A percentile compares a stretch with the other conserved stretches of the same genome.
Evolutionary conservation across 2,329 filamentous ascomycete species (phyloP).

Genomic region (Aureobasidium lini): DNA sequence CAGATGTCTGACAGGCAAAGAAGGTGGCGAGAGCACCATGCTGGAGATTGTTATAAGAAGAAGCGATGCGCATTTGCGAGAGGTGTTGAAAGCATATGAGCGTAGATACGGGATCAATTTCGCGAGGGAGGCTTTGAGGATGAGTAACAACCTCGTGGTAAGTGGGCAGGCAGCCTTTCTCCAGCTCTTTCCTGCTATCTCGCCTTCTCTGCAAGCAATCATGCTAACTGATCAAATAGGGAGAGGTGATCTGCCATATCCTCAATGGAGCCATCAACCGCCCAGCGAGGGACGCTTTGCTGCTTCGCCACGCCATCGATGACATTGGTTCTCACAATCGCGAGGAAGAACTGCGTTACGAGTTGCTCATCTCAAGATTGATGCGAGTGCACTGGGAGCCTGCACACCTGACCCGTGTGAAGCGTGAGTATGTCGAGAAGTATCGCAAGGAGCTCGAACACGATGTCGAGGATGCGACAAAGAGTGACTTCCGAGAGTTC

Average conservation of each 20-base stretch:
- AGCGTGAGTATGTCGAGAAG: conserved; percentile 69
- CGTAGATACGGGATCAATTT: conserved; percentile 69
- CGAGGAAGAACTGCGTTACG: conserved; percentile 56
- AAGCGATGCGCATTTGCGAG: conserved; percentile 73
- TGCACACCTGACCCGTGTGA: conserved; percentile 69
- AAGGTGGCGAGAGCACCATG: conserved; percentile 83
- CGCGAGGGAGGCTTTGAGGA: conserved; percentile 75
- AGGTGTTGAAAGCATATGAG: conserved; percentile 73
- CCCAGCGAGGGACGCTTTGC: conserved; percentile 82
- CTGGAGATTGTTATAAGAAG: conserved; percentile 73
- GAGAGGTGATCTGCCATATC: conserved; percentile 88
- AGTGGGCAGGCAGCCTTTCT: conserved; percentile 33
- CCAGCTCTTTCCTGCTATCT: background rate
- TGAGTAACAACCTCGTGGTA: conserved; percentile 88
- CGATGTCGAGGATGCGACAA: conserved; percentile 69
- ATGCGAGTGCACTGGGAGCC: conserved; percentile 92
- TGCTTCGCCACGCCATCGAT: conserved; percentile 78
- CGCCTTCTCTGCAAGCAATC: background rate
- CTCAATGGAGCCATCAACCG: conserved; percentile 96
- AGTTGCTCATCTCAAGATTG: conserved; percentile 79
- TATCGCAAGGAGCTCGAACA: conserved; percentile 69
- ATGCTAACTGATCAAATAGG: conserved; percentile 44
- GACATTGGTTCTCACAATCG: conserved; percentile 39
- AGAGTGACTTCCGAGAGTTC: conserved; percentile 51
- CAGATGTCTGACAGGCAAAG: conserved; percentile 59